Evolutionary conservation across 306 rosid species (phyloP).

Genomic region (Quercus aquifolioides): DNA sequence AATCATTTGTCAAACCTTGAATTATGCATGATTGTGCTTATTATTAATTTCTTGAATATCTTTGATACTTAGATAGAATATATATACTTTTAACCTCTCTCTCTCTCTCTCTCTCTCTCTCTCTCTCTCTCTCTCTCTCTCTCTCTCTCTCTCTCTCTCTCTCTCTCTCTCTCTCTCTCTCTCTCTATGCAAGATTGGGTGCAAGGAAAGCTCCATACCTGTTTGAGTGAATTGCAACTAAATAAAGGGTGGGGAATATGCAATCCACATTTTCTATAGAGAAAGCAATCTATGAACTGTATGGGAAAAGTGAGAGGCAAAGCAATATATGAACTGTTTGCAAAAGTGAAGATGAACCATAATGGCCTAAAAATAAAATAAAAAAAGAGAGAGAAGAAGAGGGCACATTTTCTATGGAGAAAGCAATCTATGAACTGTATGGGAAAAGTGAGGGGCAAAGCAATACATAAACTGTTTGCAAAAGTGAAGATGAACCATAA

Average conservation of each 20-base stretch:
- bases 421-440: constrained; percentile 48
- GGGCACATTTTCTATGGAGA: constrained; percentile 41
- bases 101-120: not conserved
- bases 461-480: not conserved
- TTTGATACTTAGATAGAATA: constrained; percentile 14
- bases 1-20: constrained; percentile 49
- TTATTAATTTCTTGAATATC: constrained; percentile 21
- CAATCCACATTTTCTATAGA: constrained; percentile 52
- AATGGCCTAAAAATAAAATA: not conserved
- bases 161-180: constrained; percentile 6
- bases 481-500: not conserved
- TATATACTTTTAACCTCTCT: not conserved
- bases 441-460: constrained; percentile 11
- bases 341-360: not conserved
- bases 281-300: constrained; percentile 58
- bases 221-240: constrained; percentile 70
- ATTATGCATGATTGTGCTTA: constrained; percentile 36
- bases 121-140: constrained; percentile 4
- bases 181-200: constrained; percentile 37
- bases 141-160: not conserved
- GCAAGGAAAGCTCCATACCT: constrained; percentile 49
- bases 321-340: constrained; percentile 6
- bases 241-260: constrained; percentile 61
- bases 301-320: constrained; percentile 7
- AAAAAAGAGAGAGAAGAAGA: not conserved